Base-by-base conservation (phyloP, 2,329 filamentous ascomycete species). In the Cercospora sp. region DNA sequence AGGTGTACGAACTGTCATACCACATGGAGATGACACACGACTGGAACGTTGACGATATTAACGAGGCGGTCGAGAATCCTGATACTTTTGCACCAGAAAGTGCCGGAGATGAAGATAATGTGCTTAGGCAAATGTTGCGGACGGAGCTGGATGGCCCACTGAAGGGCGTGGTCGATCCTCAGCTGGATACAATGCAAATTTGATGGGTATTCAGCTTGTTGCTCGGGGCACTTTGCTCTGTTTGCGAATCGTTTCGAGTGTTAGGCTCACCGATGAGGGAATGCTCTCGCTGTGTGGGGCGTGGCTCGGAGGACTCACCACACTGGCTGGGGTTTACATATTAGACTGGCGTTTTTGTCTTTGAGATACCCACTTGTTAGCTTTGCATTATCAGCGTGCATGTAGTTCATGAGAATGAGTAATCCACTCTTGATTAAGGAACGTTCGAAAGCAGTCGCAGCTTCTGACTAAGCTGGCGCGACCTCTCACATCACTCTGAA, bases 1-100 rank as follows among this genome's bases (percentile, higher is more conserved):
- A 85, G 57, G 84, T 87, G 43, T 85, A 86, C 69, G 86, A 89
- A 74, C 80, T 89, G 3, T 83, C 85, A 71, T 78, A 84, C 6
- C 88, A 90, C 73, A 81, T 87, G 79, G 82, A 79, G 66, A 79
- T 81, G 61, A 73, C 69, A 3, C 83, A 85, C 69, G 76, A 75
- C 28, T 77, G 81, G 73, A 76, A 79, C 16, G 78, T 81, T 13
- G 77, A 79, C 34, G 77, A 80, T 57, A 71, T 78, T n/a, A 71
- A 76, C n/a, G 78, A 81, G 30, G 82, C 82, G 10, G 66, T 80
- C 4, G 63, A 63, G 6, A 32, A 69, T 32, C 67, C 67, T 4
- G 67, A 69, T 26, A 66, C 55, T 12, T 66, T 66, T 40, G 63
- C 63, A 8, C 55, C 55, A 34, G 40, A 60, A 28, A 18, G 12